Evolutionary conservation across 352 stramenopile genomes (phyloP), one percentile per base, ranked within the genome.

Genomic region (Stramenopiles sp.): DNA sequence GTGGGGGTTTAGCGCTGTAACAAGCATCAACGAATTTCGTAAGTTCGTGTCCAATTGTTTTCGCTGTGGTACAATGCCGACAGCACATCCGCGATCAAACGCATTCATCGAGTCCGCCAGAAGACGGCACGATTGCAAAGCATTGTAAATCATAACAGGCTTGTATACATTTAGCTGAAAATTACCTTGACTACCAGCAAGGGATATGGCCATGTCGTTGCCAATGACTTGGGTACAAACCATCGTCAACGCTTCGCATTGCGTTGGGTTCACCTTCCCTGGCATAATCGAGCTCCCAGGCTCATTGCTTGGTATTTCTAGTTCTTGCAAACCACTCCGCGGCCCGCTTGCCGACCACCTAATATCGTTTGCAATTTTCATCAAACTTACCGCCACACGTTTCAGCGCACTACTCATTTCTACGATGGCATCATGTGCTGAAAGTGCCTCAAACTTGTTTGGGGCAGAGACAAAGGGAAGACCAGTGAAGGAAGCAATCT

Each of bases 141-240:
- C 83, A 82, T 96, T 97, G 71, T 88, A 89, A 80, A 92, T 92
- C 92, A 98, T 98, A 71, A 98, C 90, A 22, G 95, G 95, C 86
- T 98, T 98, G 88, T 98, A 98, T 33, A 98, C 94, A 85, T 98
- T 98, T 29, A 98, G 88, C 86, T 98, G 93, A 84, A 98, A 98
- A 82, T 98, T 93, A 82, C 95, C 95, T 85, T 98, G 94, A 67
- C 90, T 90, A 39, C 94, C 94, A 80, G 91, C 92, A 22, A 98
- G 85, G 0, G 93, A 95, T 83, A 98, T 91, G 30, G 94, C 87
- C 0, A 93, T 89, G 87, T 98, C 89, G 88, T 98, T 98, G 81
- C 95, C 95, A 87, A 98, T 97, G 14, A 98, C 91, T 83, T 92
- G 88, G 75, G 93, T 93, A 84, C 92, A 97, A 67, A 97, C 93